Conservation (phyloP, 345 rosid species). For the Populus pruinosa region DNA sequence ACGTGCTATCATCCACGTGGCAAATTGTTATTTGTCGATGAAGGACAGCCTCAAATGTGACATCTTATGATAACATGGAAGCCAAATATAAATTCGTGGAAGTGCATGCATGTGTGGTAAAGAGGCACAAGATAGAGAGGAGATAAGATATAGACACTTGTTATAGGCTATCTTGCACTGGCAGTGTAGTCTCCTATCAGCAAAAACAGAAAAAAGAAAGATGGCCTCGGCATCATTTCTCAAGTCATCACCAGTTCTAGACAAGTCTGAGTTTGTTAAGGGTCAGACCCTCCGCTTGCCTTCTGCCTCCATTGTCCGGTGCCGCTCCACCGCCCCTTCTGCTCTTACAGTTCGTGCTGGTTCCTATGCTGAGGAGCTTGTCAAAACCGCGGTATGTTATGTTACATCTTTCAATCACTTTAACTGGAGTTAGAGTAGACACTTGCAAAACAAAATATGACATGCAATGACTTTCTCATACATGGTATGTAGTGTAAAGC, state of each 20-base stretch:
- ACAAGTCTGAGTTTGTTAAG: conserved; percentile 80
- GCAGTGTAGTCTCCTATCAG: conserved; percentile 17
- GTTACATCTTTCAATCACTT: not conserved
- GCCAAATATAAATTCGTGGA: conserved; percentile 42
- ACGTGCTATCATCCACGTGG: conserved; percentile 68
- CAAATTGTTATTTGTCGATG: conserved; percentile 33
- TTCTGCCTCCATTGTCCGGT: conserved; percentile 43
- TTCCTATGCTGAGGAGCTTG: conserved; percentile 91
- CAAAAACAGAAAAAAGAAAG: not conserved
- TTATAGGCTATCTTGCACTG: conserved; percentile 1
- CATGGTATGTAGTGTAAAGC: not conserved
- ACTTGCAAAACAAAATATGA: not conserved
- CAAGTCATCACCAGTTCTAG: conserved; percentile 75
- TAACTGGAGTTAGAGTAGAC: not conserved
- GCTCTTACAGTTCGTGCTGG: conserved; percentile 61
- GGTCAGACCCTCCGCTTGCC: conserved; percentile 67
- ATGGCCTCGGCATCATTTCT: conserved; percentile 93
- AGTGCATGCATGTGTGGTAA: conserved; percentile 38
- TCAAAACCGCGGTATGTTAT: conserved; percentile 81
- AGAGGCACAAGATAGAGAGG: conserved; percentile 25
- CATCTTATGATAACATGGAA: conserved; percentile 38
- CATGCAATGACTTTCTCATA: not conserved
- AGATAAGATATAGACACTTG: conserved; percentile 39
- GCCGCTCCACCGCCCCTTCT: conserved; percentile 41
- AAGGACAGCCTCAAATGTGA: conserved; percentile 71